phyloP scores from a whole-genome alignment of 2,329 filamentous ascomycete genomes.

The Drechmeria coniospora region DNA sequence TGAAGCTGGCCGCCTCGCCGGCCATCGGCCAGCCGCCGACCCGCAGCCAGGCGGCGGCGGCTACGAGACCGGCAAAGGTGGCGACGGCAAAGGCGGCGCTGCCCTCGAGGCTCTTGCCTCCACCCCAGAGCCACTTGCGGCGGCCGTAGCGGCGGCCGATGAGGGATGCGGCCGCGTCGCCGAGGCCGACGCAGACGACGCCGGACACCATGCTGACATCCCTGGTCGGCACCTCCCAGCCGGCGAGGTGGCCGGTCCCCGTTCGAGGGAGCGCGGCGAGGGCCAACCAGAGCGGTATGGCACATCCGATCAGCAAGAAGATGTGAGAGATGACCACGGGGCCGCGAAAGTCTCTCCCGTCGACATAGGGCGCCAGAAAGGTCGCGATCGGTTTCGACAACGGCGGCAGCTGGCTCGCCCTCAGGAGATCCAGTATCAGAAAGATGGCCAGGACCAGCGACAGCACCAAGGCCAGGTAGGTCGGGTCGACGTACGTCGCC shows the following conservation, averaged over 20 bases:
- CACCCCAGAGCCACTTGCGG: conserved; percentile 90
- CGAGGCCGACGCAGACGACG: conserved; percentile 86
- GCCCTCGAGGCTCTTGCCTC: conserved; percentile 89
- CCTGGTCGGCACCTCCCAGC: conserved; percentile 60
- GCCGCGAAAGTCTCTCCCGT: conserved; percentile 80
- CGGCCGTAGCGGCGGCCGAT: conserved; percentile 77
- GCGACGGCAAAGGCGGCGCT: conserved; percentile 66
- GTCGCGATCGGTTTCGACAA: conserved; percentile 70
- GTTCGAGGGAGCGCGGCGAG: conserved; percentile 52
- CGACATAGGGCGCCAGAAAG: conserved; percentile 87
- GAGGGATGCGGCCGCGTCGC: conserved; percentile 82
- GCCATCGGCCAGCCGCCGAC: conserved; percentile 58
- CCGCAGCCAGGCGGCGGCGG: conserved; percentile 58
- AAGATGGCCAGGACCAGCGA: conserved; percentile 69
- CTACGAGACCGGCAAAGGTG: conserved; percentile 58
- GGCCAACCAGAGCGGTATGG: conserved; percentile 83
- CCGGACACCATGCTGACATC: conserved; percentile 86
- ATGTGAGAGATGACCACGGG: conserved; percentile 94
- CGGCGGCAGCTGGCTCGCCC: conserved; percentile 82
- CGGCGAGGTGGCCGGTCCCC: conserved; percentile 39
- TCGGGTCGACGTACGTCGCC: conserved; percentile 71
- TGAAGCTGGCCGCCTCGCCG: conserved; percentile 20
- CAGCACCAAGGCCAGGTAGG: conserved; percentile 69
- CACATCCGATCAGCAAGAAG: conserved; percentile 87
- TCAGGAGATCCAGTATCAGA: conserved; percentile 72